Conservation (phyloP, 306 rosid species). For the Arachis hypogaea region DNA sequence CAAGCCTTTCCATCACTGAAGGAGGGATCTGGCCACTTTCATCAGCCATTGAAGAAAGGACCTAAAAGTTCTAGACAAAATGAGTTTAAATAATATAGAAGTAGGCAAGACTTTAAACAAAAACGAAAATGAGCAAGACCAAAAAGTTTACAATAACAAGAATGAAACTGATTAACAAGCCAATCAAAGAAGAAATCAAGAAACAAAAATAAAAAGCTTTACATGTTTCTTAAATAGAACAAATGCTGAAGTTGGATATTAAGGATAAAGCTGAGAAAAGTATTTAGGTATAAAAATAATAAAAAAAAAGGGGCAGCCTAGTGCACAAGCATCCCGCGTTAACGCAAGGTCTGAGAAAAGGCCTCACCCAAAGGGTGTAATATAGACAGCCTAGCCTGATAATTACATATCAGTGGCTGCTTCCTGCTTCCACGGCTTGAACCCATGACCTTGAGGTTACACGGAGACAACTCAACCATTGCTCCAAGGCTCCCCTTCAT, state of each 20-base stretch:
- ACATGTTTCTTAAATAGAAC: slow-evolving; percentile 29
- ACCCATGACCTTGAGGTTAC: too few relatives aligned
- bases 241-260: slow-evolving; percentile 20
- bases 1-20: slow-evolving; percentile 75
- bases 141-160: slow-evolving; percentile 29
- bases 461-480: too few relatives aligned
- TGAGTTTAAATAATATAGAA: slow-evolving; percentile 42
- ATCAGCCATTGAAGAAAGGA: slow-evolving; percentile 86
- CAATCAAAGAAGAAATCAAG: neutral
- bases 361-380: too few relatives aligned
- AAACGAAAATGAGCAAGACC: slow-evolving; percentile 28
- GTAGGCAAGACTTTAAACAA: slow-evolving; percentile 34
- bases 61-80: slow-evolving; percentile 54
- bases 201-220: neutral
- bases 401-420: too few relatives aligned
- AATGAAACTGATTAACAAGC: slow-evolving; percentile 27
- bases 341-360: too few relatives aligned
- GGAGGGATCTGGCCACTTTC: slow-evolving; percentile 77
- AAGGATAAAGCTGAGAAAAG: slow-evolving; percentile 1
- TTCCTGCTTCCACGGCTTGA: too few relatives aligned
- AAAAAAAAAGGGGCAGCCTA: too few relatives aligned
- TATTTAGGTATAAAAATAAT: neutral
- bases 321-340: too few relatives aligned
- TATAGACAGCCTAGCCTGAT: too few relatives aligned
- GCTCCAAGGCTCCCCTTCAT: too few relatives aligned